Percentiles rank a stretch among this genome's conserved stretches.
Conservation (phyloP, 2,329 filamentous ascomycete species). For the Amphichorda felina region DNA sequence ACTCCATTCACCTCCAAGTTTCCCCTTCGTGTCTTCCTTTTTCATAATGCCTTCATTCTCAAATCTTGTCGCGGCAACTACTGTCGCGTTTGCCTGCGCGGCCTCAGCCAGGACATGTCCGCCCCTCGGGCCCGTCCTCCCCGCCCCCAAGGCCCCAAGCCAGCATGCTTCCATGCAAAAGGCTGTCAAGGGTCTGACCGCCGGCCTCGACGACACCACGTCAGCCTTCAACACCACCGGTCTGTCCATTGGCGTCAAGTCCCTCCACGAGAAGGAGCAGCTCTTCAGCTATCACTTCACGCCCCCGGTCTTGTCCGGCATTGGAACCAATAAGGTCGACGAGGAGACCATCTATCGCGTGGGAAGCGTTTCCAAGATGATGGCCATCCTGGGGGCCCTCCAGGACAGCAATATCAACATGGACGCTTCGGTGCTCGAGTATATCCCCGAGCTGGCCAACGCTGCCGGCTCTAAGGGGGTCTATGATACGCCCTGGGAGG, state of each 20-base stretch:
- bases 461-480: conserved; percentile 13
- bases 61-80: not conserved
- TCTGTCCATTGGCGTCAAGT: conserved; percentile 23
- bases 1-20: not conserved
- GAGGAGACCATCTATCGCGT: conserved; percentile 20
- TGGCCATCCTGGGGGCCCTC: conserved; percentile 18
- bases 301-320: conserved; percentile 10
- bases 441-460: conserved; percentile 24
- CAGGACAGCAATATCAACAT: conserved; percentile 16
- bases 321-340: conserved; percentile 13
- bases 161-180: conserved; percentile 11
- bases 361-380: conserved; percentile 21
- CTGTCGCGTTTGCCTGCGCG: not conserved
- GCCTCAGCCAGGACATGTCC: conserved; percentile 17
- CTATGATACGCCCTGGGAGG: conserved; percentile 28
- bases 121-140: conserved; percentile 22
- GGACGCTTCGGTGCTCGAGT: conserved; percentile 31
- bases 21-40: not conserved
- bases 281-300: conserved; percentile 26
- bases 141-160: conserved; percentile 16
- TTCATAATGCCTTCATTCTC: conserved; percentile 2
- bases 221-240: conserved; percentile 14
- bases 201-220: conserved; percentile 12
- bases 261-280: conserved; percentile 20
- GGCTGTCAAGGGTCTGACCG: conserved; percentile 9